phyloP scores from a whole-genome alignment of 2,329 filamentous ascomycete genomes.

The Colletotrichum tamarilloi region DNA sequence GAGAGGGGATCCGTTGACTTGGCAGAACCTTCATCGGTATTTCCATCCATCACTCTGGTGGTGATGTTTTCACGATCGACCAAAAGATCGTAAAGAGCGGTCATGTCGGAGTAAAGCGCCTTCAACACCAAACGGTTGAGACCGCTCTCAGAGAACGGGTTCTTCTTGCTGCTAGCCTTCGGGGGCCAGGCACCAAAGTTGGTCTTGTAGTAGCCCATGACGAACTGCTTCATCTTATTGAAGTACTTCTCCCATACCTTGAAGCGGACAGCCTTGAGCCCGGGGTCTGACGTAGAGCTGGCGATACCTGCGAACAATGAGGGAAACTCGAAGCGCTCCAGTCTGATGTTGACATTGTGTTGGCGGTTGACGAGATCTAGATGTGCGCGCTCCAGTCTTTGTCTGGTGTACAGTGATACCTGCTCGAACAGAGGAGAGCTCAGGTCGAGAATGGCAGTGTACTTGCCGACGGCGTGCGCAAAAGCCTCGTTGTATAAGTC shows the following conservation, averaged over 20 bases:
- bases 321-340: constrained; percentile 93
- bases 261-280: constrained; percentile 84
- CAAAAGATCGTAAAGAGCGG: constrained; percentile 86
- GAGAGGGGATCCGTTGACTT: constrained; percentile 66
- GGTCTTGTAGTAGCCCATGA: constrained; percentile 73
- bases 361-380: constrained; percentile 82
- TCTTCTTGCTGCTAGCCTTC: constrained; percentile 92
- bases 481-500: constrained; percentile 92
- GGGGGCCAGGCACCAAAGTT: constrained; percentile 83
- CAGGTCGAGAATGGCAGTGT: constrained; percentile 75
- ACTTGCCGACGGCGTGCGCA: constrained; percentile 89
- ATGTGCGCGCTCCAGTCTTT: constrained; percentile 84
- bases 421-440: constrained; percentile 76
- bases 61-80: constrained; percentile 85
- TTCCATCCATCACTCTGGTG: constrained; percentile 77
- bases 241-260: constrained; percentile 85
- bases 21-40: constrained; percentile 58
- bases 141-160: constrained; percentile 85
- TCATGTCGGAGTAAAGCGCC: constrained; percentile 87
- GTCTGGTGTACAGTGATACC: constrained; percentile 77
- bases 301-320: constrained; percentile 89
- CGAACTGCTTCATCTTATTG: constrained; percentile 78
- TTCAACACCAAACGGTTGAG: constrained; percentile 86
- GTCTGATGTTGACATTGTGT: constrained; percentile 74
- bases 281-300: constrained; percentile 80